phyloP scores from a whole-genome alignment of 2,329 filamentous ascomycete species.

The Dissoconium aciculare region DNA sequence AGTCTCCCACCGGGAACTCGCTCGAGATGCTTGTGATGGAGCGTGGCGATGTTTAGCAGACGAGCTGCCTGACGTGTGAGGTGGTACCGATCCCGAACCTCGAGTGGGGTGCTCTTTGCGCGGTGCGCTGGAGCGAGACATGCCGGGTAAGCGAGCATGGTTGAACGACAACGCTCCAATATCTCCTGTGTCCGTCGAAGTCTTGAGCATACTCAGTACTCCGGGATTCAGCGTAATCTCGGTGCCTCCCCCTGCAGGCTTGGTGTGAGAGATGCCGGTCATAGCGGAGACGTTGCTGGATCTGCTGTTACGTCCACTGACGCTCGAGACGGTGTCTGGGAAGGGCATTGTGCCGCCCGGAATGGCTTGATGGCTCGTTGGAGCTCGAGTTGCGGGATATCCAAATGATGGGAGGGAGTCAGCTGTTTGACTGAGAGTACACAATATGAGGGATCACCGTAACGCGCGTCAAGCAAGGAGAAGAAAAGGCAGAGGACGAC shows the following conservation, averaged over 20 bases:
- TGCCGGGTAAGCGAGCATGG: conserved; percentile 24
- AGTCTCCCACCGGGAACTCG: conserved; percentile 27
- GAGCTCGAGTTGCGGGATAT: no score
- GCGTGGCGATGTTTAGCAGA: conserved; percentile 23
- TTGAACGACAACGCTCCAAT: conserved; percentile 28
- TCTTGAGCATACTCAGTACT: conserved; percentile 37
- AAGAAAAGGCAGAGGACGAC: no score
- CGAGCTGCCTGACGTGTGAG: conserved; percentile 15
- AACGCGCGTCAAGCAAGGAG: no score
- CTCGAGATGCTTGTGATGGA: conserved; percentile 28
- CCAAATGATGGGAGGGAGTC: no score
- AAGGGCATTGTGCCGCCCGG: conserved; percentile 30
- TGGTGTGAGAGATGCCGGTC: conserved; percentile 15
- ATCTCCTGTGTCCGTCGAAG: conserved; percentile 34
- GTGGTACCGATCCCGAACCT: conserved; percentile 23
- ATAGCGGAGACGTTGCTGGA: conserved; percentile 32
- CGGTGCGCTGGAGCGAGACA: conserved; percentile 23
- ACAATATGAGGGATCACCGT: conserved; percentile 5
- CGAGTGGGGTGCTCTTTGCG: conserved; percentile 25
- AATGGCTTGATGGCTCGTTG: no score
- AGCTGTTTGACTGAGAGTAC: no score
- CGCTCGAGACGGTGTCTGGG: conserved; percentile 29
- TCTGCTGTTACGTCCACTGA: conserved; percentile 33
- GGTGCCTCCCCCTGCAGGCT: conserved; percentile 18
- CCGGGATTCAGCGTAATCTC: conserved; percentile 25